Evolutionary conservation across 2,329 filamentous ascomycete species (phyloP).

Genomic region (Didymella exigua): DNA sequence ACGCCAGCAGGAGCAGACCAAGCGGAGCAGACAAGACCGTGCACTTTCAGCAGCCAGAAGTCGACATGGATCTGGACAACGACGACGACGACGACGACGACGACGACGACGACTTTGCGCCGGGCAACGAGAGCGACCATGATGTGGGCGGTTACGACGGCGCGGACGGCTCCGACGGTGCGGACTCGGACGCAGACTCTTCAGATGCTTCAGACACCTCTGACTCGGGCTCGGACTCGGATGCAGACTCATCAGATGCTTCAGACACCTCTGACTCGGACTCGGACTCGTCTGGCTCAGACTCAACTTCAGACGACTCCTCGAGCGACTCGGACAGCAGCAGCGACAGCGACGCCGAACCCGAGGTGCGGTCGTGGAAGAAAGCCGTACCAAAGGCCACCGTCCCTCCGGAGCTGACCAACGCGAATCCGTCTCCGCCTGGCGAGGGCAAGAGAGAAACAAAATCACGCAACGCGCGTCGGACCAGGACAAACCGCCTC

Average conservation of each 20-base stretch:
- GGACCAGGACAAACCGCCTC: conserved; percentile 57
- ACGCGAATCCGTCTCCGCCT: conserved; percentile 46
- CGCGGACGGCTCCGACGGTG: conserved; percentile 18
- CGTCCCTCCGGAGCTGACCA: not conserved
- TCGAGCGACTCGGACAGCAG: conserved; percentile 41
- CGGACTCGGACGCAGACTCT: conserved; percentile 22
- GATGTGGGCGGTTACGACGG: too few relatives aligned
- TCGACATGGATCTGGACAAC: conserved; percentile 19
- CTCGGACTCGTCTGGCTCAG: conserved; percentile 29
- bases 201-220: conserved; percentile 32
- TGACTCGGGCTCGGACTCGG: conserved; percentile 30
- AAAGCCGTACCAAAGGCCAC: conserved; percentile 5
- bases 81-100: conserved; percentile 39
- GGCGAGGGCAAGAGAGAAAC: conserved; percentile 59
- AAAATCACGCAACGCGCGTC: conserved; percentile 61
- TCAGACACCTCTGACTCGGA: conserved; percentile 24
- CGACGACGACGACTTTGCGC: conserved; percentile 39
- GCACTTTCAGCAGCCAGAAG: conserved; percentile 27
- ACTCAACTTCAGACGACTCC: conserved; percentile 37
- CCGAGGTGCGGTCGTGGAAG: conserved; percentile 33
- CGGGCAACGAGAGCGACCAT: conserved; percentile 22
- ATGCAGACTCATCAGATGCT: conserved; percentile 34
- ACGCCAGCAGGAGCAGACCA: not conserved
- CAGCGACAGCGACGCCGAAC: conserved; percentile 46
- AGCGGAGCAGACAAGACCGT: conserved; percentile 24